phyloP scores from a whole-genome alignment of 2,329 filamentous ascomycete species.

The Colletotrichum tropicicola region DNA sequence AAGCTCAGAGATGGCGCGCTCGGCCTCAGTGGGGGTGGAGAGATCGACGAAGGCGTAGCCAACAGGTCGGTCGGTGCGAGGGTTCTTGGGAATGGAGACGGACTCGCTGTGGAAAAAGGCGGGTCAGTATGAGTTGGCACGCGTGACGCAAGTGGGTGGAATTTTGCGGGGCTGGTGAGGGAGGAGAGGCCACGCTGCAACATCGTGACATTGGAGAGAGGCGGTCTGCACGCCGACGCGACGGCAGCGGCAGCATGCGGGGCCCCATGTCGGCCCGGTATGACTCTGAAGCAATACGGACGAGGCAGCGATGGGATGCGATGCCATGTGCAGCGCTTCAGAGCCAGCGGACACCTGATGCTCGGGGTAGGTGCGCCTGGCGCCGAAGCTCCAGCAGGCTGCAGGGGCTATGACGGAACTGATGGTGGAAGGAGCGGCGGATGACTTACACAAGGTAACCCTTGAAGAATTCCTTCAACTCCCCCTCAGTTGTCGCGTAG shows the following conservation, averaged over 20 bases:
- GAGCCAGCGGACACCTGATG: not conserved
- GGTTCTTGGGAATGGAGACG: constrained; percentile 99
- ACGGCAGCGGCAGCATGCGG: not conserved
- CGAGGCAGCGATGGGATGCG: not conserved
- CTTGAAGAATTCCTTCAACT: constrained; percentile 99
- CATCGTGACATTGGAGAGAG: constrained; percentile 12
- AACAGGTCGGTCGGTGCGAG: constrained; percentile 96
- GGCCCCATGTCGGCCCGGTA: not conserved
- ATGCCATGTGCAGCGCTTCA: not conserved
- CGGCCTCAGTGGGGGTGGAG: constrained; percentile 91
- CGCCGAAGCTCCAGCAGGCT: constrained; percentile 5
- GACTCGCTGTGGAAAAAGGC: constrained; percentile 75
- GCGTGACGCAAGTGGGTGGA: constrained; percentile 28
- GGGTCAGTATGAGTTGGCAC: constrained; percentile 30
- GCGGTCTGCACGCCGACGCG: constrained; percentile 12
- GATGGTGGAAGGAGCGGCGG: not conserved
- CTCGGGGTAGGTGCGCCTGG: not conserved
- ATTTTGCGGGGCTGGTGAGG: constrained; percentile 24
- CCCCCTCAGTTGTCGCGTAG: constrained; percentile 99
- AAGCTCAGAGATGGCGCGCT: constrained; percentile 93
- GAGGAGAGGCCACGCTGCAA: constrained; percentile 28
- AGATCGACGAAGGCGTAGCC: constrained; percentile 99
- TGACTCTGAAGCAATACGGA: not conserved
- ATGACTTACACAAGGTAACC: constrained; percentile 95
- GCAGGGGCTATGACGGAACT: not conserved